phyloP scores from a whole-genome alignment of 2,329 filamentous ascomycete species.

The Diaporthe sp. region DNA sequence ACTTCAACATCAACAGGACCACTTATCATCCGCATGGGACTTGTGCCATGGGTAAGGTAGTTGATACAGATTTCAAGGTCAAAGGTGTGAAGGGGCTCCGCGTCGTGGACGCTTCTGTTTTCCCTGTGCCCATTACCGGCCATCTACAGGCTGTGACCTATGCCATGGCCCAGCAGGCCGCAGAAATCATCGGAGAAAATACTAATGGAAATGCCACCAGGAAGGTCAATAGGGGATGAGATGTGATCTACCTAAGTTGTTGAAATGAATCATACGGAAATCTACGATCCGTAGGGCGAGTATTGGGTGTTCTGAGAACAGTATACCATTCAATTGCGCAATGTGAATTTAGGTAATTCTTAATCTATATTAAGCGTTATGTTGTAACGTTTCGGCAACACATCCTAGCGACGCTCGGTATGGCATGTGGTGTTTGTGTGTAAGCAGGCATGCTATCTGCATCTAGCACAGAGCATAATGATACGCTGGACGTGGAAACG shows the following conservation, averaged over 20 bases:
- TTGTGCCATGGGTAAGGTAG: conserved; percentile 17
- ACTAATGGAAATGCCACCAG: background rate
- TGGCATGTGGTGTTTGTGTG: background rate
- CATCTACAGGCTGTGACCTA: conserved; percentile 14
- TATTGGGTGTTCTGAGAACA: background rate
- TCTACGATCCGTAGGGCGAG: background rate
- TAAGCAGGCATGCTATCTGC: background rate
- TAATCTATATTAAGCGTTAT: background rate
- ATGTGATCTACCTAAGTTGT: background rate
- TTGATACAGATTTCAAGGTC: conserved; percentile 10
- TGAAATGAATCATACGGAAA: background rate
- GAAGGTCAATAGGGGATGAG: background rate
- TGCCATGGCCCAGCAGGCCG: conserved; percentile 16
- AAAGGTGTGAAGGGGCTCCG: conserved; percentile 13
- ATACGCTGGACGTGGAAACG: background rate
- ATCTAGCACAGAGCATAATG: background rate
- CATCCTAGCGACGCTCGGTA: background rate
- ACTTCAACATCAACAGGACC: background rate
- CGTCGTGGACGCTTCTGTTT: conserved; percentile 16
- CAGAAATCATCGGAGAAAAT: background rate
- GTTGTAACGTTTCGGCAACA: background rate
- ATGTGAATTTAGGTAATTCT: background rate
- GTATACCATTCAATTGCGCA: background rate
- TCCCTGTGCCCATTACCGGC: background rate
- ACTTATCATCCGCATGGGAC: conserved; percentile 14